Evolutionary conservation across 805 yeast species (phyloP).

Genomic region (Sugiyamaella americana): DNA sequence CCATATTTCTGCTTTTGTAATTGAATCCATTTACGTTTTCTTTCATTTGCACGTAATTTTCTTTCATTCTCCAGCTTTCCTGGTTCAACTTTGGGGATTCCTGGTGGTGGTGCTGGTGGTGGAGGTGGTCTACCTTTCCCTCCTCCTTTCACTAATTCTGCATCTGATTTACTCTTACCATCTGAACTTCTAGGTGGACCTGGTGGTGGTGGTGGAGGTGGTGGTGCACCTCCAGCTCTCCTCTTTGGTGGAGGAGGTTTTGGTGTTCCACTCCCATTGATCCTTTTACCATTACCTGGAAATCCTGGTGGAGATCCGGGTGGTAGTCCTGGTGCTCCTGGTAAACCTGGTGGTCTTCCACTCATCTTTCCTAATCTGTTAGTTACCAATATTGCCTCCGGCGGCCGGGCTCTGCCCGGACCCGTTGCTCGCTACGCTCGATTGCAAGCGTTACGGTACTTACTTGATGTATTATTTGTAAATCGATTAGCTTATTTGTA

Average conservation of each 20-base stretch:
- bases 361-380: neutral
- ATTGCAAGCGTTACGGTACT: too few relatives aligned
- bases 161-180: too few relatives aligned
- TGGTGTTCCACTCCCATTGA: conserved; percentile 1
- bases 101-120: conserved; percentile 18
- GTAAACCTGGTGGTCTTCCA: conserved; percentile 4
- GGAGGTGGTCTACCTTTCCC: conserved; percentile 9
- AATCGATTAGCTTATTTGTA: too few relatives aligned
- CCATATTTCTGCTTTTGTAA: conserved; percentile 55
- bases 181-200: conserved; percentile 23
- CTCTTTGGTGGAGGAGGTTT: conserved; percentile 14
- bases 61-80: conserved; percentile 9
- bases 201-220: conserved; percentile 32
- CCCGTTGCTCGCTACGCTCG: too few relatives aligned
- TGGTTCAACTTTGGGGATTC: conserved; percentile 7
- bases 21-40: conserved; percentile 55
- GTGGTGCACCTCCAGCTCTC: conserved; percentile 8
- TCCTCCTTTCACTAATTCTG: neutral
- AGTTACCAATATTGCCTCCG: too few relatives aligned
- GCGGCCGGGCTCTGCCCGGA: too few relatives aligned
- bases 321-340: conserved; percentile 11
- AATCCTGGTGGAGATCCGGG: neutral
- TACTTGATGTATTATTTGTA: too few relatives aligned
- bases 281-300: neutral
- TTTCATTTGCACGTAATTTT: conserved; percentile 28